Evolutionary conservation across 768 basidiomycete species (phyloP).

Genomic region (Mrakia hoshinonis): DNA sequence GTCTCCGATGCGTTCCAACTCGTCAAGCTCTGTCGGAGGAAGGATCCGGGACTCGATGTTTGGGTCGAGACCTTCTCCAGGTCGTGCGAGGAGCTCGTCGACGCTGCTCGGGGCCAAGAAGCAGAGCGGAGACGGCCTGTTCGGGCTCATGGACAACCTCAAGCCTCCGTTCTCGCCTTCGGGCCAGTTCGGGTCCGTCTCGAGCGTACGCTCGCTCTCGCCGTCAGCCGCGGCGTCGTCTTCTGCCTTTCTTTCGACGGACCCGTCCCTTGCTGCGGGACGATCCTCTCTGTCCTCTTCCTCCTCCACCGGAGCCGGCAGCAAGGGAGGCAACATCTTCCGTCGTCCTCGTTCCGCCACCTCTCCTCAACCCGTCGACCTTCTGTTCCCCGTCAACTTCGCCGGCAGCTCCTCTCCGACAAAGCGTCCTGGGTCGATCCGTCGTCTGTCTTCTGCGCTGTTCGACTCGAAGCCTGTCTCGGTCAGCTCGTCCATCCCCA

Average conservation of each 20-base stretch:
- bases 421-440: conserved; percentile 17
- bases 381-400: background rate
- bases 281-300: background rate
- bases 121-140: background rate
- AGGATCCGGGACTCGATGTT: conserved; percentile 22
- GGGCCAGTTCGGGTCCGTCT: background rate
- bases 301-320: background rate
- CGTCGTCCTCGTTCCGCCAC: conserved; percentile 15
- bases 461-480: background rate
- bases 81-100: background rate
- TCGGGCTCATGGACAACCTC: conserved; percentile 17
- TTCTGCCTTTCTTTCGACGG: background rate
- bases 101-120: background rate
- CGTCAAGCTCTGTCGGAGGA: background rate
- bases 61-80: background rate
- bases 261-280: background rate
- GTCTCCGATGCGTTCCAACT: conserved; percentile 15
- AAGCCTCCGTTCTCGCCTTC: background rate
- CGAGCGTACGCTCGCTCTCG: background rate
- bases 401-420: background rate
- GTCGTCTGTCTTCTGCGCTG: conserved; percentile 8
- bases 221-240: background rate
- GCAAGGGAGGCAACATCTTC: background rate
- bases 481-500: background rate
- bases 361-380: conserved; percentile 6